Base-by-base conservation (phyloP, 208 protist genomes). In the Crithidia fasciculata region DNA sequence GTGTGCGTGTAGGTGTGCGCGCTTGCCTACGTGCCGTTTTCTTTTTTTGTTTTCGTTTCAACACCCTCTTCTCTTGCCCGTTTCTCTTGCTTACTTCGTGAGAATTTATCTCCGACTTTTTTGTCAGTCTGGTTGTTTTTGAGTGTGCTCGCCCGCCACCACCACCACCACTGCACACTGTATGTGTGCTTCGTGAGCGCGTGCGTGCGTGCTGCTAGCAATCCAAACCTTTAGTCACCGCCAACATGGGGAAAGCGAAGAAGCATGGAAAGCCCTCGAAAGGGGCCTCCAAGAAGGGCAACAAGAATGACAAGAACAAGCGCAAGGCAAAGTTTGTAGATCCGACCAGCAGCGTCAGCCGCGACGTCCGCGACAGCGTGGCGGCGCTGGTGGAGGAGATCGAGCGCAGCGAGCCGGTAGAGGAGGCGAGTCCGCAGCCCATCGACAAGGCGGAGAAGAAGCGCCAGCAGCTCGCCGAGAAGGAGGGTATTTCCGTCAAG, bases 291-390 rank as follows among this genome's bases (percentile, higher is more conserved):
- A 87, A 90, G 60, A 92, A 87, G 62, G 50, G 64, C 2, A 76
- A 59, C 72, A 88, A 92, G 50, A 87, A 86, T 45, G 87, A 92
- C 62, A 80, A 76, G 13, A 72, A 47, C 54, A 90, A 88, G 66
- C 68, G 73, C 41, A 92, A 89, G 60, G 72, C 53, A 6, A 91
- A 89, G 66, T 81, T 86, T 63, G 75, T 81, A 66, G 89, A 93
- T 66, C 88, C 91, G 0, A 76, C 76, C 13, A 87, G 87, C 72
- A 85, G 78, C 73, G 76, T 88, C 52, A 88, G 74, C 66, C 76
- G 78, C 28, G 84, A 90, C 49, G 57, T 89, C 16, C 74, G 83
- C 18, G 78, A 80, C n/a, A 76, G 67, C 44, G 72, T 92, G 13
- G 78, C 76, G 68, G 83, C 80, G 36, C 71, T 91, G 41, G 82